These are phyloP conservation scores for Salix caprea DNA, from an alignment of 345 rosid genomes.

Conservation along the genomic window DNA sequence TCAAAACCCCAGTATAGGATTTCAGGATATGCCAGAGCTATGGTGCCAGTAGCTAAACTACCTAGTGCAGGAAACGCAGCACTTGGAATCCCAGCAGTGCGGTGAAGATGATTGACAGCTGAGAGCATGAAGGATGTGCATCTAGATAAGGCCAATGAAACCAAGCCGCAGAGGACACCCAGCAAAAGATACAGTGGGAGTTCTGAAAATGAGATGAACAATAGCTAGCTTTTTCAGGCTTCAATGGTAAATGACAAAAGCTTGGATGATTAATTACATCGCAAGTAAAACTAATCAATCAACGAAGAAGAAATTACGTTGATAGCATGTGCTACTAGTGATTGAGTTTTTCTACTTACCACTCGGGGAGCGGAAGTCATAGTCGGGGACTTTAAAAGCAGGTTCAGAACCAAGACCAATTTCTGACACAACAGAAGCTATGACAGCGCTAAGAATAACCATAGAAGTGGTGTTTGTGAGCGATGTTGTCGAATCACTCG, in stretches of 20 bases:
- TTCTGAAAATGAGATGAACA: conserved; percentile 47
- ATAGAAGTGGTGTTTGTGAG: conserved; percentile 77
- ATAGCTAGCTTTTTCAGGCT: too few relatives aligned
- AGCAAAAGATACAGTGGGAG: conserved; percentile 82
- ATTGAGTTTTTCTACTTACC: conserved; percentile 34
- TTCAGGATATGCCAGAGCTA: conserved; percentile 84
- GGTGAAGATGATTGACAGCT: conserved; percentile 51
- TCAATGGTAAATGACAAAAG: too few relatives aligned
- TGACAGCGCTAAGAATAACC: conserved; percentile 89
- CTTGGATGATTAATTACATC: too few relatives aligned
- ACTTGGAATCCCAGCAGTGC: conserved; percentile 60
- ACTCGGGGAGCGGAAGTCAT: conserved; percentile 84
- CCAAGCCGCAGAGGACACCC: conserved; percentile 75
- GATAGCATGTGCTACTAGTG: too few relatives aligned
- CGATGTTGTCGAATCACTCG: conserved; percentile 47
- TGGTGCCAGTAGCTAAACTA: conserved; percentile 57
- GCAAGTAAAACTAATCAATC: too few relatives aligned
- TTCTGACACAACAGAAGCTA: conserved; percentile 83
- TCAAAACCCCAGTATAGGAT: conserved; percentile 95
- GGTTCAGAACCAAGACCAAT: conserved; percentile 86
- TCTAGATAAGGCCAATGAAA: conserved; percentile 64
- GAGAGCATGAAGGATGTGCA: conserved; percentile 67
- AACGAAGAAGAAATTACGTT: too few relatives aligned
- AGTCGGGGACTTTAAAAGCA: conserved; percentile 81
- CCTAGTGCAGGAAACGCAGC: conserved; percentile 70